These are phyloP conservation scores for Daldinia vernicosa DNA, from an alignment of 495 filamentous ascomycete genomes.

Conservation along the genomic window DNA sequence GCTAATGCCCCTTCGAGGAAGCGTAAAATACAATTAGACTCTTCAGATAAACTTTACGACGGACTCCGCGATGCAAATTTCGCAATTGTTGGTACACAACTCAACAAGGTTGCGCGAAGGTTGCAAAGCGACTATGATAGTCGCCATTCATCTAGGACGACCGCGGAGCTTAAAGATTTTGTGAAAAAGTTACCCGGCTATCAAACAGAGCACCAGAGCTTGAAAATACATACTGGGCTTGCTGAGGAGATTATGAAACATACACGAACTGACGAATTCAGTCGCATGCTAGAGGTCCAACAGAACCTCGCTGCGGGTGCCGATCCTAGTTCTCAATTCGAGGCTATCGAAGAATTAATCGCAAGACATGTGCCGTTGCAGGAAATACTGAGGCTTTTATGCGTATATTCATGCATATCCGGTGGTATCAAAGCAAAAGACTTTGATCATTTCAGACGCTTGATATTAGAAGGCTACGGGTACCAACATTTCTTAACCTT, in stretches of 20 bases:
- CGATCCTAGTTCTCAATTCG: conserved; percentile 87
- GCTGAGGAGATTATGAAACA: conserved; percentile 95
- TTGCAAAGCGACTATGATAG: conserved; percentile 88
- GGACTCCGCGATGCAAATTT: conserved; percentile 94
- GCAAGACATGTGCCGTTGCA: conserved; percentile 81
- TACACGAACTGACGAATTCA: conserved; percentile 88
- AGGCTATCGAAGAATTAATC: conserved; percentile 91
- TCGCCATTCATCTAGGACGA: conserved; percentile 87
- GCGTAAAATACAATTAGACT: conserved; percentile 89
- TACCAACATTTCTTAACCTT: conserved; percentile 94
- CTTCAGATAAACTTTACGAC: conserved; percentile 87
- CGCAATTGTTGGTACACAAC: conserved; percentile 84
- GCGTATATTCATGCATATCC: conserved; percentile 88
- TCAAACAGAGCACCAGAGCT: conserved; percentile 90
- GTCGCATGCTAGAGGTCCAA: conserved; percentile 87
- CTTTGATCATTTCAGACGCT: conserved; percentile 85
- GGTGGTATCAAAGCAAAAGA: conserved; percentile 89
- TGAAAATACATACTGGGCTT: conserved; percentile 89
- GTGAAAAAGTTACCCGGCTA: conserved; percentile 90
- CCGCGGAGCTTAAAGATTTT: conserved; percentile 89
- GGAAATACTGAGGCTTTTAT: conserved; percentile 83
- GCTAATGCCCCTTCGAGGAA: conserved; percentile 64
- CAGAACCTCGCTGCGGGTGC: conserved; percentile 93
- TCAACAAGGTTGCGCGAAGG: conserved; percentile 91
- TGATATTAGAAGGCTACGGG: conserved; percentile 91